These are phyloP conservation scores for Pelagophyceae sp. DNA, from an alignment of 352 stramenopile species.

Conservation along the genomic window DNA sequence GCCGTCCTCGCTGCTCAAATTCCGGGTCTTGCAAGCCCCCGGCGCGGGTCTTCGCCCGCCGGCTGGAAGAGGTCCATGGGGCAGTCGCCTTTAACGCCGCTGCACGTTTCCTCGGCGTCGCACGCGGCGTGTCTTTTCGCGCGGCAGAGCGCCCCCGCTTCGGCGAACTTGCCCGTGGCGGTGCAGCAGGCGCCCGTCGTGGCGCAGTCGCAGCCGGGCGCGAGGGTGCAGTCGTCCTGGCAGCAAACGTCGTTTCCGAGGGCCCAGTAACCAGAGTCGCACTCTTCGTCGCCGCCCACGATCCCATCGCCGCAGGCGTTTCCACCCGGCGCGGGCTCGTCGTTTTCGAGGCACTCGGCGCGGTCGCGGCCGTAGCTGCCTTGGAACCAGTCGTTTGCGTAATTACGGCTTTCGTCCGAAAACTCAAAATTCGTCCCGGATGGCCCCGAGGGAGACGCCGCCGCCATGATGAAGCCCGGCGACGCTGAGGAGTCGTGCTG, in stretches of 20 bases:
- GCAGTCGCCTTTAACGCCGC: background rate
- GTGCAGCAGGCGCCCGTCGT: background rate
- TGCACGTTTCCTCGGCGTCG: background rate
- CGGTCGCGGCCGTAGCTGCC: background rate
- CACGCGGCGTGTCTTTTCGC: background rate
- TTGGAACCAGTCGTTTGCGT: background rate
- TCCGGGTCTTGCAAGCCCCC: background rate
- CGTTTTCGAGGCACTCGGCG: background rate
- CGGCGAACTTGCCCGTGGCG: background rate
- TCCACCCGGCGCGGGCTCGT: background rate
- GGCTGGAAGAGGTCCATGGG: background rate
- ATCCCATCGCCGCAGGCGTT: background rate
- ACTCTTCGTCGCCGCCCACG: conserved; percentile 2
- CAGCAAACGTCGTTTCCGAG: conserved; percentile 14
- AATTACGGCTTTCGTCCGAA: background rate
- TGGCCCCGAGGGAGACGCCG: background rate
- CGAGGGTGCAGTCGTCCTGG: background rate
- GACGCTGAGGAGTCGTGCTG: conserved; percentile 3
- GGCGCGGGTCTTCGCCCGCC: background rate
- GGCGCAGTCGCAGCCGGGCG: background rate
- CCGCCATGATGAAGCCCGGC: background rate
- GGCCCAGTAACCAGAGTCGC: background rate
- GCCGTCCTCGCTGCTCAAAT: background rate
- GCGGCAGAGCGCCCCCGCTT: background rate
- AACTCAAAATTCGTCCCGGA: background rate